A percentile compares a stretch with the other conserved stretches of the same genome.
These are phyloP conservation scores for Paecilomyces niveus DNA, from an alignment of 2,329 filamentous ascomycete species.

Conservation along the genomic window DNA sequence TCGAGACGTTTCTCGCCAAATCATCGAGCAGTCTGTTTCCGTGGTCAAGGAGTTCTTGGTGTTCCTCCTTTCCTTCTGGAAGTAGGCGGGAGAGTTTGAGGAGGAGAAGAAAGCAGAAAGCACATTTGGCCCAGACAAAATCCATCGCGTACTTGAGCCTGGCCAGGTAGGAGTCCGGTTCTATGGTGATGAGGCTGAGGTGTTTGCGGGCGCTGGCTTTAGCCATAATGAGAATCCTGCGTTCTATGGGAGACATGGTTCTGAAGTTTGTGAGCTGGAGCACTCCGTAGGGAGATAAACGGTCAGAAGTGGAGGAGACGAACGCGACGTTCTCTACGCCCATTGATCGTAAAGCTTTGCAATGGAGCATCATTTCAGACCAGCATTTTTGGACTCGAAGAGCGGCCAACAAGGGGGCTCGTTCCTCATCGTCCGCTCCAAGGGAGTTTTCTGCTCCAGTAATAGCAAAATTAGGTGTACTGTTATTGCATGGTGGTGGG, in stretches of 20 bases:
- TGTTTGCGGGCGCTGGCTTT: slow-evolving; percentile 47
- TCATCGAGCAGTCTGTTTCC: slow-evolving; percentile 39
- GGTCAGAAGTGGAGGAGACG: slow-evolving; percentile 2
- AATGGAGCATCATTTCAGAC: slow-evolving; percentile 47
- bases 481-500: neutral
- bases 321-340: slow-evolving; percentile 44
- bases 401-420: slow-evolving; percentile 33
- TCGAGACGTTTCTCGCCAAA: slow-evolving; percentile 24
- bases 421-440: slow-evolving; percentile 19
- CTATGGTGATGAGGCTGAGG: slow-evolving; percentile 41
- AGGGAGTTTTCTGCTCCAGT: slow-evolving; percentile 14
- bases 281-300: neutral
- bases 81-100: slow-evolving; percentile 47
- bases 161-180: slow-evolving; percentile 42
- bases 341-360: slow-evolving; percentile 43
- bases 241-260: slow-evolving; percentile 44
- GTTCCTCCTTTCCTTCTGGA: slow-evolving; percentile 32
- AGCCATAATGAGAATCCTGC: slow-evolving; percentile 42
- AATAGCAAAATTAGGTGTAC: neutral
- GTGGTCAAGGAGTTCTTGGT: slow-evolving; percentile 36
- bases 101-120: slow-evolving; percentile 50
- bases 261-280: slow-evolving; percentile 7
- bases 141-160: slow-evolving; percentile 50
- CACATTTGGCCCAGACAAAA: slow-evolving; percentile 53
- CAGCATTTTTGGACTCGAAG: slow-evolving; percentile 48